These are phyloP conservation scores for Cryphonectria naterciae DNA, from an alignment of 2,329 filamentous ascomycete species.

Conservation along the genomic window DNA sequence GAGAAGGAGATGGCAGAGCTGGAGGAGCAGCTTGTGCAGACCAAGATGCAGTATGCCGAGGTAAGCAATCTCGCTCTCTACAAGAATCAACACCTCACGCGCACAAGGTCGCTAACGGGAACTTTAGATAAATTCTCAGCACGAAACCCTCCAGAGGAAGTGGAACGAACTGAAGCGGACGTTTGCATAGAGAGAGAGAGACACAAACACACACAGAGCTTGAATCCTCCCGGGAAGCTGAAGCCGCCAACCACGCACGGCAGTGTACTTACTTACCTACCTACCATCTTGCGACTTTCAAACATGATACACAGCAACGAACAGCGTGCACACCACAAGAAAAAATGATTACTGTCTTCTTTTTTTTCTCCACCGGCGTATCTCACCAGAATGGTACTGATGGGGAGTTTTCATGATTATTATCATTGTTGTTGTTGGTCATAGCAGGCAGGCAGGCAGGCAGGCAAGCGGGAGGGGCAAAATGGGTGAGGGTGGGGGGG, in stretches of 20 bases:
- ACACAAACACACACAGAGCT: neutral
- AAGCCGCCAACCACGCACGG: neutral
- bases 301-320: neutral
- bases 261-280: neutral
- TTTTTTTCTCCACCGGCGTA: neutral
- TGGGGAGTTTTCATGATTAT: constrained; percentile 1
- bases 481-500: neutral
- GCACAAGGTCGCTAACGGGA: constrained; percentile 19
- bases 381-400: neutral
- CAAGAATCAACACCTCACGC: neutral
- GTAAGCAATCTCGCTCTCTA: constrained; percentile 58
- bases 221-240: neutral
- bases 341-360: neutral
- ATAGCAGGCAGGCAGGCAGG: neutral
- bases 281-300: neutral
- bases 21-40: constrained; percentile 88
- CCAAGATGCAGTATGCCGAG: constrained; percentile 95
- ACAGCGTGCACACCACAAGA: neutral
- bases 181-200: constrained; percentile 39
- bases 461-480: neutral
- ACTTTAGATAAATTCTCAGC: constrained; percentile 67
- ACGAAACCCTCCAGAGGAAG: constrained; percentile 75
- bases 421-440: neutral
- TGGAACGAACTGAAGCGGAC: constrained; percentile 74
- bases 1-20: constrained; percentile 91